Percentiles rank a stretch among this genome's conserved stretches.
Evolutionary conservation across 306 rosid species (phyloP).

Genomic region (Biancaea sappan): DNA sequence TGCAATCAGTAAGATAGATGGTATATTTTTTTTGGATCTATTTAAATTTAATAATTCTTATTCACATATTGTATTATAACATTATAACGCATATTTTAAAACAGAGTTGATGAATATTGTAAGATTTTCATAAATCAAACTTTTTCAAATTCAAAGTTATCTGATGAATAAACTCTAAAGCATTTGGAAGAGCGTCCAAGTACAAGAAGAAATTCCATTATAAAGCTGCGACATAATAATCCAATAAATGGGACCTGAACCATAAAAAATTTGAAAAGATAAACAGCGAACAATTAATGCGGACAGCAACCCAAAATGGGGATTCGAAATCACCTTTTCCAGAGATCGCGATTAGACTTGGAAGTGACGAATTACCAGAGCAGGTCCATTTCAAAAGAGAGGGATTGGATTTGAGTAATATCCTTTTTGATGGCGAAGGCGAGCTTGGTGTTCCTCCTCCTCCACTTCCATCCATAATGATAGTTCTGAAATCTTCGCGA

Average conservation of each 20-base stretch:
- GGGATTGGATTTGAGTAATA: slow-evolving; percentile 73
- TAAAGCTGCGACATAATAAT: neutral
- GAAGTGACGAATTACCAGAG: slow-evolving; percentile 70
- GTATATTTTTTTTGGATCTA: neutral
- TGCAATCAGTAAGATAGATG: neutral
- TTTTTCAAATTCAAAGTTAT: neutral
- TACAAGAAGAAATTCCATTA: neutral
- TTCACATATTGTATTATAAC: neutral
- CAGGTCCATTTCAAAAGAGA: slow-evolving; percentile 78
- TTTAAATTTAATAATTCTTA: neutral
- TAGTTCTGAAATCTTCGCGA: neutral
- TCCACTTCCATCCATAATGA: slow-evolving; percentile 43
- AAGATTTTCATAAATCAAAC: neutral
- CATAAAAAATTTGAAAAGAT: neutral
- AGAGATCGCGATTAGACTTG: slow-evolving; percentile 89
- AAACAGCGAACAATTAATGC: neutral
- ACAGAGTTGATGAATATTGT: neutral
- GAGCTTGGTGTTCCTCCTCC: slow-evolving; percentile 64
- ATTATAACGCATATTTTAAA: neutral
- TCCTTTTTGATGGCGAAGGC: slow-evolving; percentile 56
- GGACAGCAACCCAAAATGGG: neutral
- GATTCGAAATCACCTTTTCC: slow-evolving; percentile 61
- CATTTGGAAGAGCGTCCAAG: neutral
- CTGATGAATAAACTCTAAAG: neutral
- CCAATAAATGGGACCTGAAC: neutral